Conservation (phyloP, 768 basidiomycete species). For the Lepiota venenata region DNA sequence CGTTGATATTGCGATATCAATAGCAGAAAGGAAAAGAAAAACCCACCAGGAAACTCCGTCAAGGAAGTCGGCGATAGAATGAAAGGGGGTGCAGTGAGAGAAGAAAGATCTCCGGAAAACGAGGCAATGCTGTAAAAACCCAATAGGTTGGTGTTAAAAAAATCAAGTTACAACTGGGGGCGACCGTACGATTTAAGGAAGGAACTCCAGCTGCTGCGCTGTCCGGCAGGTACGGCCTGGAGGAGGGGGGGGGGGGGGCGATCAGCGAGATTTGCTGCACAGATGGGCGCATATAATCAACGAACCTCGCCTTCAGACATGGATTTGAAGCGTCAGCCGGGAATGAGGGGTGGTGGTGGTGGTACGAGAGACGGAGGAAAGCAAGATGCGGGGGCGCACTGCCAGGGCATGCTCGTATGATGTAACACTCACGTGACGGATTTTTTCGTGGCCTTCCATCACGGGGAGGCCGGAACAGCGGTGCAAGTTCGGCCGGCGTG, state of each 20-base stretch:
- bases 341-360: background rate
- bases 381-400: background rate
- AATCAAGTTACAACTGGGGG: background rate
- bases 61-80: slow-evolving; percentile 89
- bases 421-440: slow-evolving; percentile 5
- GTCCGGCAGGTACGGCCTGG: slow-evolving; percentile 75
- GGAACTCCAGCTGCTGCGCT: slow-evolving; percentile 84
- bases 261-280: too few species aligned
- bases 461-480: background rate
- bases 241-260: slow-evolving; percentile 4
- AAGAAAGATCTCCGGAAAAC: slow-evolving; percentile 85
- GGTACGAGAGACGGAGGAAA: background rate
- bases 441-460: too few species aligned
- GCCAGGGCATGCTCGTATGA: background rate
- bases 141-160: slow-evolving; percentile 2
- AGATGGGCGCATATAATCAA: background rate
- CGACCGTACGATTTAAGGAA: slow-evolving; percentile 84
- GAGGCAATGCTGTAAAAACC: slow-evolving; percentile 61
- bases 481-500: background rate
- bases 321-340: background rate
- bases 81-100: slow-evolving; percentile 84
- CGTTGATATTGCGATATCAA: background rate
- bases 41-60: slow-evolving; percentile 86
- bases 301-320: slow-evolving; percentile 27
- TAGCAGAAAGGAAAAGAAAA: slow-evolving; percentile 4